Conservation (phyloP, 108 stramenopile species). For the Mediolabrus comicus region DNA sequence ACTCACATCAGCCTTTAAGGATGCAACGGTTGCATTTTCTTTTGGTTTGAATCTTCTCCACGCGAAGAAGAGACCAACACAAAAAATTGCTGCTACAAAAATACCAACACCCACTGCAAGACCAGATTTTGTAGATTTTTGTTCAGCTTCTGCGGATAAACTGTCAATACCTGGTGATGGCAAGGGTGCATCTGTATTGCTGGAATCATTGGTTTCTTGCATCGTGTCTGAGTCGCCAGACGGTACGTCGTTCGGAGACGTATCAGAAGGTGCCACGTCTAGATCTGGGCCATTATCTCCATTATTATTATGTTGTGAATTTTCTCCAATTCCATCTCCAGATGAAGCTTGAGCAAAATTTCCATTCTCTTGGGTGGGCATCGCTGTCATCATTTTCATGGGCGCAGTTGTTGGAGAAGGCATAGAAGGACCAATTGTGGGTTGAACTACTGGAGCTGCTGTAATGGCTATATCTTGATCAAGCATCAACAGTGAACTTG, state of each 20-base stretch:
- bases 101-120: neutral
- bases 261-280: neutral
- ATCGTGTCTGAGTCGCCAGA: neutral
- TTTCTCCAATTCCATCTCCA: neutral
- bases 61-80: neutral
- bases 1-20: neutral
- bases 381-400: neutral
- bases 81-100: neutral
- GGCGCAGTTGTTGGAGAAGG: neutral
- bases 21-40: neutral
- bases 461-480: neutral
- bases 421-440: neutral
- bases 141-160: neutral
- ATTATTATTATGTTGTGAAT: neutral
- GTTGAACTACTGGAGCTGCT: neutral
- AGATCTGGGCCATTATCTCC: neutral
- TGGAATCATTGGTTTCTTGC: neutral
- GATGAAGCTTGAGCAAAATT: neutral
- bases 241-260: neutral
- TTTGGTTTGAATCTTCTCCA: neutral
- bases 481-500: neutral
- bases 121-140: neutral
- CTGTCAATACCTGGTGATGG: neutral
- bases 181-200: neutral
- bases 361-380: neutral